Evolutionary conservation across 1,284 basidiomycete genomes (phyloP).

Genomic region (Leccinum pachyderme): DNA sequence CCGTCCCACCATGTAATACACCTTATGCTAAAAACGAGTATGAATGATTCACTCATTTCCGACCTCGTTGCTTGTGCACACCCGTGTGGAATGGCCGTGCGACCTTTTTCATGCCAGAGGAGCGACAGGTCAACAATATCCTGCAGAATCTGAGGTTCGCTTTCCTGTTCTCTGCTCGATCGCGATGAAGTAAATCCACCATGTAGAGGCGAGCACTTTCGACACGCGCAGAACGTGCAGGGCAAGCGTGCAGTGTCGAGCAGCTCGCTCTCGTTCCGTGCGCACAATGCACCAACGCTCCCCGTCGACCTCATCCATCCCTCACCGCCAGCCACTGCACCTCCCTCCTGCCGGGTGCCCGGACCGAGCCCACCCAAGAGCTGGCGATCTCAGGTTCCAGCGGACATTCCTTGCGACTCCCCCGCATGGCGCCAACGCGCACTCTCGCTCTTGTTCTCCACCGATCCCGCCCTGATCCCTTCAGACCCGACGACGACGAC

Average conservation of each 20-base stretch:
- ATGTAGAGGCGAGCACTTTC: slow-evolving; percentile 60
- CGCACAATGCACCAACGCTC: slow-evolving; percentile 41
- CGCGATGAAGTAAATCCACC: background rate
- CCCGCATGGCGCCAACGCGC: slow-evolving; percentile 51
- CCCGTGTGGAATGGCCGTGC: background rate
- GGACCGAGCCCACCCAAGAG: slow-evolving; percentile 51
- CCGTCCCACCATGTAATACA: slow-evolving; percentile 28
- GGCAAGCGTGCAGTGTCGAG: slow-evolving; percentile 34
- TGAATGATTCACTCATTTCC: slow-evolving; percentile 11
- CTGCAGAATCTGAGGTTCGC: slow-evolving; percentile 37
- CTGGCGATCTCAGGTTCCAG: slow-evolving; percentile 35
- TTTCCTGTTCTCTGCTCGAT: background rate
- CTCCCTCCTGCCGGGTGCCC: slow-evolving; percentile 27
- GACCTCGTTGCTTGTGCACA: background rate
- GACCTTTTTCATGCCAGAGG: slow-evolving; percentile 12
- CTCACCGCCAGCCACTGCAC: slow-evolving; percentile 10
- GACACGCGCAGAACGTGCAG: slow-evolving; percentile 55
- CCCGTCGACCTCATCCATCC: slow-evolving; percentile 39
- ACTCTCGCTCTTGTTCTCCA: slow-evolving; percentile 48
- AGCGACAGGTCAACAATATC: slow-evolving; percentile 44
- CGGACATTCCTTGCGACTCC: slow-evolving; percentile 25
- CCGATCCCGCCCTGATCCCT: slow-evolving; percentile 5
- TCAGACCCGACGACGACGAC: slow-evolving; percentile 5
- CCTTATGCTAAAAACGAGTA: slow-evolving; percentile 27
- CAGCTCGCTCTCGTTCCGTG: slow-evolving; percentile 18